Conservation (phyloP, 1,284 basidiomycete genomes). For the Leccinum ponderosum region DNA sequence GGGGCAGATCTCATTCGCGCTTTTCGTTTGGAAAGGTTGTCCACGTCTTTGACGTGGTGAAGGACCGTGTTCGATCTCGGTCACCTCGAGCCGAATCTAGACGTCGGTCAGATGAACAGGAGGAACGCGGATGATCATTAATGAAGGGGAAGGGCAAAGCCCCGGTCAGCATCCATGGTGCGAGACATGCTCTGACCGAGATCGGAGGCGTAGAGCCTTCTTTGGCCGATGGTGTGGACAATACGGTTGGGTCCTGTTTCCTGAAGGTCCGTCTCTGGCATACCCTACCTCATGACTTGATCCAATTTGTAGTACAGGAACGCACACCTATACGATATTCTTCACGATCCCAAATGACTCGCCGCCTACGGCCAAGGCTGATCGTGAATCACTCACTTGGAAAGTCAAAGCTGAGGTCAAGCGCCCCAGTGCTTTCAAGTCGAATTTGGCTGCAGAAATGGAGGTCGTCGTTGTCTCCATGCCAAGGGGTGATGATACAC, state of each 20-base stretch:
- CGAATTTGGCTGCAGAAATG: conserved; percentile 68
- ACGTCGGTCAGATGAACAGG: conserved; percentile 15
- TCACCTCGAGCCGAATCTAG: conserved; percentile 32
- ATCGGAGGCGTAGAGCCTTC: conserved; percentile 4
- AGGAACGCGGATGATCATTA: conserved; percentile 24
- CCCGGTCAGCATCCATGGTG: not conserved
- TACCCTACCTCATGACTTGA: not conserved
- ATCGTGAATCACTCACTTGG: conserved; percentile 83
- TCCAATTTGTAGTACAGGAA: conserved; percentile 49
- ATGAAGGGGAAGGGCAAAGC: conserved; percentile 21
- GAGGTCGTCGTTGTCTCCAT: conserved; percentile 81
- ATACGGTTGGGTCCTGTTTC: conserved; percentile 87
- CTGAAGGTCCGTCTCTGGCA: conserved; percentile 61
- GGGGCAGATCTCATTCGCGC: conserved; percentile 38
- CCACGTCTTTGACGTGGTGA: conserved; percentile 40
- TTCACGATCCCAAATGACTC: conserved; percentile 82
- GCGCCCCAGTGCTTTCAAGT: conserved; percentile 79
- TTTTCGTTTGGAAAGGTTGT: conserved; percentile 41
- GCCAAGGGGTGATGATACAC: conserved; percentile 53
- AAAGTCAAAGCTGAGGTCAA: conserved; percentile 83
- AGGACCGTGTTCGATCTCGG: conserved; percentile 42
- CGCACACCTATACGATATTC: conserved; percentile 93
- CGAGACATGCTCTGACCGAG: not conserved
- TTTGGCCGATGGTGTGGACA: conserved; percentile 38
- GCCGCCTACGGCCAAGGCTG: conserved; percentile 79